phyloP scores from a whole-genome alignment of 768 basidiomycete genomes.

The Obba rivulosa region DNA sequence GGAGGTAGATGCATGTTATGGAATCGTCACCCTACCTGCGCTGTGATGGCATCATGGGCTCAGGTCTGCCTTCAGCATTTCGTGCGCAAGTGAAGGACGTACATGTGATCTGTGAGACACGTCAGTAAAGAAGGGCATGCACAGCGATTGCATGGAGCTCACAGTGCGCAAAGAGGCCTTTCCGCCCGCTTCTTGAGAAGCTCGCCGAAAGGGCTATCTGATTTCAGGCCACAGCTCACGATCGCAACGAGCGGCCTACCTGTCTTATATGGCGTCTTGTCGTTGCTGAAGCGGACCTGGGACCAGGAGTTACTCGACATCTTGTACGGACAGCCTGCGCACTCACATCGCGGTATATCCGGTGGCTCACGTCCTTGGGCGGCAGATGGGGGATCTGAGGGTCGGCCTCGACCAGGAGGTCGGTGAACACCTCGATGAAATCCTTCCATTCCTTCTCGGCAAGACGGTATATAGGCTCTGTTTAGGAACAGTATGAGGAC shows the following conservation, averaged over 20 bases:
- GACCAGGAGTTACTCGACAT: not conserved
- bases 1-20: not conserved
- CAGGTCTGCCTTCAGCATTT: too few relatives aligned
- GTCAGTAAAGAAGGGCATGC: not conserved
- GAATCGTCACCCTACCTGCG: conserved; percentile 20
- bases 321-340: too few relatives aligned
- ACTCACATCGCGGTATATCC: conserved; percentile 87
- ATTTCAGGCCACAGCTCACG: too few relatives aligned
- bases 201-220: conserved; percentile 61
- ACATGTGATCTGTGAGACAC: conserved; percentile 54
- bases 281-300: conserved; percentile 84
- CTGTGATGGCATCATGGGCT: not conserved
- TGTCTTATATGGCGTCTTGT: conserved; percentile 94
- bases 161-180: conserved; percentile 88
- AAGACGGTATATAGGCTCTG: conserved; percentile 73
- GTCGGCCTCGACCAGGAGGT: conserved; percentile 66
- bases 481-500: not conserved
- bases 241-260: conserved; percentile 14
- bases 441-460: conserved; percentile 89
- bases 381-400: conserved; percentile 83
- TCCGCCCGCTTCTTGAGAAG: conserved; percentile 85
- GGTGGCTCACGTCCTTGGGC: conserved; percentile 85
- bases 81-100: conserved; percentile 15
- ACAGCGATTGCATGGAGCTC: conserved; percentile 25
- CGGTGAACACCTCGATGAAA: conserved; percentile 71